Evolutionary conservation across 2,329 filamentous ascomycete genomes (phyloP), one percentile per base, ranked within the genome.

Genomic region (Coniochaeta prunicola): DNA sequence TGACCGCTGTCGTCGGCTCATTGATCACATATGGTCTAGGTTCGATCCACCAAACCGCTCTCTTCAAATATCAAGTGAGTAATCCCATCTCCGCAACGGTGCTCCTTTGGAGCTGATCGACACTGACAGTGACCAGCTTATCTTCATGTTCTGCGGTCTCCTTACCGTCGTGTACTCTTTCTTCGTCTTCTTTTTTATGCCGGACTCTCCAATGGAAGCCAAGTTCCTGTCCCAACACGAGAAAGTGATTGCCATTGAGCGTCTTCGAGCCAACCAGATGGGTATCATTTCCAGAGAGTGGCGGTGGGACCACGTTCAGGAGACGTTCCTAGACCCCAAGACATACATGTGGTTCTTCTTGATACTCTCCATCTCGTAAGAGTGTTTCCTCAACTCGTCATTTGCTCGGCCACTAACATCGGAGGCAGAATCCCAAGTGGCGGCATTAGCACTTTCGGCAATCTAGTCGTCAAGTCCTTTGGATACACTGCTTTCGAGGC

Each of bases 341-440:
- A 84, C 82, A 0, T 87, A 81, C 80, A 70, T 81, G 30, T 84
- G 81, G 80, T 78, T 84, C 31, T 64, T 67, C n/a, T 73, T 82
- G 70, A 76, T 81, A 63, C 77, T 83, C 40, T 73, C 80, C 56
- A 80, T 86, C 62, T 81, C 80, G 53, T 73, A n/a, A n/a, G 71
- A 61, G 63, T 60, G 7, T 31, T 36, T 9, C 36, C 36, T 26
- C 3, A 45, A 2, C 2, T 26, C 1, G 21, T 45, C 21, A 45
- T 42, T 4, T 24, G 9, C 38, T 42, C 38, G 17, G 19, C 4
- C 21, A 38, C 36, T 30, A 7, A 30, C 24, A 9, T 4, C 7
- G 3, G 3, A 2, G 26, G 13, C 17, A 67, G 65, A 55, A 70
- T 86, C 8, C 82, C 83, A 0, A 82, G 78, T 34, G 83, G 82